Base-by-base conservation (phyloP, 2,329 filamentous ascomycete species). In the Trichoderma endophyticum region DNA sequence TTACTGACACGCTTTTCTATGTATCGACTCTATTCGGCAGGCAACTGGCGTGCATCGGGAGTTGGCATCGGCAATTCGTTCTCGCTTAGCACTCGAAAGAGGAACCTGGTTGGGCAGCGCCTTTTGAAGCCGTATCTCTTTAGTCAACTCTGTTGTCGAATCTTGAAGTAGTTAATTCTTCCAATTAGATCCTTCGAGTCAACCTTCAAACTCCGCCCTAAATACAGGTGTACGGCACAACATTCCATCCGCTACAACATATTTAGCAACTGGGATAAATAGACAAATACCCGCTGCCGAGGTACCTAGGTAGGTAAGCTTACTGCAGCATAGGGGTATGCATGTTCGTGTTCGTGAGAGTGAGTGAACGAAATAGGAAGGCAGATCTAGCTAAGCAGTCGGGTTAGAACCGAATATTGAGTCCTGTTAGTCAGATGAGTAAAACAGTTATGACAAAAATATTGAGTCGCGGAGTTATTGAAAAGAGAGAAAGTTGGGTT, bases 321-420 rank as follows among this genome's bases (percentile, higher is more conserved):
- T 67, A 67, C 64, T 67, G 64, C 51, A 57, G 21, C 32, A 67
- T 26, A 39, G 21, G 64, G 21, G 64, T 18, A 56, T 67, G 48
- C 51, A 39, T 67, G 26, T 18, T 43, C 12, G 9, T 12, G 34
- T 12, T 30, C 6, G 9, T 12, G 34, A 43, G 24, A 7, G 12
- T 56, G 28, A 21, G 32, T 54, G 12, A 24, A 67, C 51, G 8
- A 30, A 67, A 15, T 67, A 67, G 64, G 64, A 57, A 67, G 64
- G 64, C 32, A 30, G 51, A 18, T 39, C 21, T 39, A 30, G 7
- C 64, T 43, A 59, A 26, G 34, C 18, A 4, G 48, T 36, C 15
- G 30, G 48, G 48, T 34, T 39, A 36, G 7, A 62, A 39, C 21
- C 5, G 21, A 14, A 36, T 12, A 9, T 18, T 14, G 30, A 66